phyloP scores from a whole-genome alignment of 2,329 filamentous ascomycete species.

The Xylaria sp. region DNA sequence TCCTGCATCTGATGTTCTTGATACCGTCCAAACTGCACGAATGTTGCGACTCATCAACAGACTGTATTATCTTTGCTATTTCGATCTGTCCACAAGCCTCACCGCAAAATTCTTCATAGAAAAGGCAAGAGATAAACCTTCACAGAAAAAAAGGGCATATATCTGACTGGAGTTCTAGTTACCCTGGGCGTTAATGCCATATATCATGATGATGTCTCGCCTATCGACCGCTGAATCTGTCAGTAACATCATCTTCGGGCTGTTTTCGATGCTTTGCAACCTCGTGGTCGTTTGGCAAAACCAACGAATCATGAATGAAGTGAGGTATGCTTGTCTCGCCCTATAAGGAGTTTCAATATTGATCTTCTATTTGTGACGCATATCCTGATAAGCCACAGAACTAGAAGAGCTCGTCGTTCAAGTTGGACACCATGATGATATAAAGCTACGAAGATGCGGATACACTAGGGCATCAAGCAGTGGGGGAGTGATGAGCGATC shows the following conservation, averaged over 20 bases:
- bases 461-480: no score
- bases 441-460: not conserved
- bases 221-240: constrained; percentile 27
- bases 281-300: constrained; percentile 28
- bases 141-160: not conserved
- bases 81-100: not conserved
- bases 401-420: not conserved
- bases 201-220: constrained; percentile 18
- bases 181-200: not conserved
- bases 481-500: not conserved
- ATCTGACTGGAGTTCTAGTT: constrained; percentile 8
- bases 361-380: not conserved
- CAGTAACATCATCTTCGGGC: constrained; percentile 27
- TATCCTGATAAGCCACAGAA: constrained; percentile 12
- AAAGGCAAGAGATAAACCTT: constrained; percentile 9
- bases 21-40: constrained; percentile 1
- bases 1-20: not conserved
- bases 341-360: not conserved
- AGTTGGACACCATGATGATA: constrained; percentile 10
- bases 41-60: not conserved
- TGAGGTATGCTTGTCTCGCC: constrained; percentile 14
- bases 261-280: constrained; percentile 26
- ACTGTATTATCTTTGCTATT: not conserved
- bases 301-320: constrained; percentile 21
- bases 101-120: not conserved